Conservation (phyloP, 257 asterid genomes). For the Leptodermis oblonga region DNA sequence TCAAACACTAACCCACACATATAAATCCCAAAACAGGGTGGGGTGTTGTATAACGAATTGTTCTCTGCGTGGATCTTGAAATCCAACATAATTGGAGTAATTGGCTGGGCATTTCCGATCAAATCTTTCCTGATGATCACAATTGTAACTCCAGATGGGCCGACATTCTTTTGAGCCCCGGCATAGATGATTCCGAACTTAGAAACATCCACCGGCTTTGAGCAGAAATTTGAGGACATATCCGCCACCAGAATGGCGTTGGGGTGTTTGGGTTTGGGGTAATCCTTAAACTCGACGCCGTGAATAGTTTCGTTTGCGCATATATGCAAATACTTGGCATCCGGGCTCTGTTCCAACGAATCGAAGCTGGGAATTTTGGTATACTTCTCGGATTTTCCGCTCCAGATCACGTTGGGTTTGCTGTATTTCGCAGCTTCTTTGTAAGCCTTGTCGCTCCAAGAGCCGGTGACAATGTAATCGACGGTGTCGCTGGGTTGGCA, state of each 20-base stretch:
- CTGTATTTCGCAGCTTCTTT: slow-evolving; percentile 68
- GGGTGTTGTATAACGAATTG: slow-evolving; percentile 81
- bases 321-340: slow-evolving; percentile 71
- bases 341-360: slow-evolving; percentile 48
- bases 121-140: slow-evolving; percentile 65
- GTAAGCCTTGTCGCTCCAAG: slow-evolving; percentile 93
- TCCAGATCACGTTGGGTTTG: slow-evolving; percentile 69
- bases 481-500: slow-evolving; percentile 54
- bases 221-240: slow-evolving; percentile 93
- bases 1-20: slow-evolving; percentile 94
- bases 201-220: slow-evolving; percentile 76
- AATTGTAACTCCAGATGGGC: slow-evolving; percentile 94
- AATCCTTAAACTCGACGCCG: slow-evolving; percentile 83
- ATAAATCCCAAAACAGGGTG: slow-evolving; percentile 90
- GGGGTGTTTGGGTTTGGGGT: slow-evolving; percentile 52
- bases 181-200: slow-evolving; percentile 81
- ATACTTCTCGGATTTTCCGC: slow-evolving; percentile 80
- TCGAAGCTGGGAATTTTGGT: slow-evolving; percentile 65
- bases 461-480: slow-evolving; percentile 82
- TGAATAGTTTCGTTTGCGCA: slow-evolving; percentile 96
- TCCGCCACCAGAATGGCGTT: slow-evolving; percentile 67
- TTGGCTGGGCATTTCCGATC: slow-evolving; percentile 65
- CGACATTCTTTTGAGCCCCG: slow-evolving; percentile 98
- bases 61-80: slow-evolving; percentile 89
- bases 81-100: slow-evolving; percentile 84